Conservation (phyloP, 148 eudicot species). For the Chenopodium suecicum region DNA sequence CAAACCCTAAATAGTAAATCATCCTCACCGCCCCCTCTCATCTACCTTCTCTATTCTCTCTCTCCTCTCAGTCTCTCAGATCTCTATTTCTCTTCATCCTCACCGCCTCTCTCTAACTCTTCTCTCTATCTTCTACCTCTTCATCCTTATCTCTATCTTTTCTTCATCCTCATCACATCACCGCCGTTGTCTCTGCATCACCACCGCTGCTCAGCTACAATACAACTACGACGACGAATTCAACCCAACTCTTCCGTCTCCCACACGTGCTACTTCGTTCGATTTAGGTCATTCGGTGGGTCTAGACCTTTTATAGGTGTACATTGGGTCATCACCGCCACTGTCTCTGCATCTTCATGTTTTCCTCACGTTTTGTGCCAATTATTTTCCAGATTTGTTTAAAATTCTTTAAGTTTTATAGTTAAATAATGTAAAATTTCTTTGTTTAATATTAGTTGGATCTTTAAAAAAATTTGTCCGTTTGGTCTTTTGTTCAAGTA, state of each 20-base stretch:
- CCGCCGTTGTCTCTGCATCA: no score
- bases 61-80: no score
- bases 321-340: slow-evolving; percentile 49
- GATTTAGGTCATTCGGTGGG: slow-evolving; percentile 18
- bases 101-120: not conserved
- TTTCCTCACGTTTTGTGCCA: slow-evolving; percentile 30
- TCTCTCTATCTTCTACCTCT: not conserved
- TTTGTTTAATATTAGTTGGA: no score
- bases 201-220: slow-evolving; percentile 36
- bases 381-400: no score
- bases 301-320: slow-evolving; percentile 28
- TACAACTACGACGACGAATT: slow-evolving; percentile 30
- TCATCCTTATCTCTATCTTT: slow-evolving; percentile 20
- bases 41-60: no score
- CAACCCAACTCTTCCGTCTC: not conserved
- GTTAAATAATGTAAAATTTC: no score
- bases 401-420: no score
- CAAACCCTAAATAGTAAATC: no score
- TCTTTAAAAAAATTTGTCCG: no score
- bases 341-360: slow-evolving; percentile 29
- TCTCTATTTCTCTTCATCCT: not conserved
- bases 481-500: no score
- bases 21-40: no score
- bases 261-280: slow-evolving; percentile 4
- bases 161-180: no score